Evolutionary conservation across 441 rosid species (phyloP).

Genomic region (Croton laevigatus): DNA sequence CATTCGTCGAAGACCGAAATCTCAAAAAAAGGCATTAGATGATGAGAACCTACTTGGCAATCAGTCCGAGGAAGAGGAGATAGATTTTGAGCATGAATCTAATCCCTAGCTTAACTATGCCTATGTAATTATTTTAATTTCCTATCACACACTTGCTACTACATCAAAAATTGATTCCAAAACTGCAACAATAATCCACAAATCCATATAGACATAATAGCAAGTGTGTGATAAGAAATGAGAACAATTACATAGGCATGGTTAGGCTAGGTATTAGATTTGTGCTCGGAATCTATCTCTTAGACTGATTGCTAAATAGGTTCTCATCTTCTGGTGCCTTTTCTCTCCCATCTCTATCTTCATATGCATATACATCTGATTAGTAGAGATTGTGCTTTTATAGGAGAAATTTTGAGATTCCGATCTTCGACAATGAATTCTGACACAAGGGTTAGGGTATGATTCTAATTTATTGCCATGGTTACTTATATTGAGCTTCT

Average conservation of each 20-base stretch:
- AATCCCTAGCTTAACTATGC: slow-evolving; percentile 80
- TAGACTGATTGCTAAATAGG: slow-evolving; percentile 90
- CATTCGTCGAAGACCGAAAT: too few relatives aligned
- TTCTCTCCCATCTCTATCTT: slow-evolving; percentile 63
- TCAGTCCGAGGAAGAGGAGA: slow-evolving; percentile 85
- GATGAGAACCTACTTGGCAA: slow-evolving; percentile 97
- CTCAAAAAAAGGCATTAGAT: slow-evolving; percentile 81
- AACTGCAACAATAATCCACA: not conserved
- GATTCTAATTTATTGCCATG: not conserved
- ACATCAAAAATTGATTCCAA: not conserved
- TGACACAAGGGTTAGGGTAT: not conserved
- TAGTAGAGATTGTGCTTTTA: not conserved
- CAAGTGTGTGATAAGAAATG: not conserved
- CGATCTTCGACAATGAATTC: not conserved
- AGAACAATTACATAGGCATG: slow-evolving; percentile 57
- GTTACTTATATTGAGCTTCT: not conserved
- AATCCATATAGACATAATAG: not conserved
- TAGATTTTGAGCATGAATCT: slow-evolving; percentile 96
- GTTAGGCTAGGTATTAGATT: slow-evolving; percentile 85
- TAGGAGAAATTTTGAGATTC: not conserved
- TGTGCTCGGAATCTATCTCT: slow-evolving; percentile 92
- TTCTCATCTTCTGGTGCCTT: slow-evolving; percentile 94
- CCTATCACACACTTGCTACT: too few relatives aligned
- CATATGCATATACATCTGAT: not conserved
- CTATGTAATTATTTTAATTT: slow-evolving; percentile 42